Evolutionary conservation across 768 basidiomycete genomes (phyloP).

Genomic region (Saitozyma podzolica): DNA sequence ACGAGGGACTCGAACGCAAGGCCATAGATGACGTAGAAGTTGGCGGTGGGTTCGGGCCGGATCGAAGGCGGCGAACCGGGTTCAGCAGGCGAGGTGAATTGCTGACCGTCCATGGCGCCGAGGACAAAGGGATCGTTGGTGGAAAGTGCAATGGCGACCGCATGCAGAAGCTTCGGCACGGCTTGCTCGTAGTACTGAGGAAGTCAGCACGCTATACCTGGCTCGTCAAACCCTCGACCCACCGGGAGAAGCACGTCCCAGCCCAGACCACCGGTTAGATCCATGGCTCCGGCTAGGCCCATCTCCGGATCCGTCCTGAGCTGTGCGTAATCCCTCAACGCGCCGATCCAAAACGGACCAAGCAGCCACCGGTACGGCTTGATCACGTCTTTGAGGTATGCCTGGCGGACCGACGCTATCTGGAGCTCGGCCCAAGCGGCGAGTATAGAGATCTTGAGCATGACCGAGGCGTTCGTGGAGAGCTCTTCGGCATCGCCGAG

Average conservation of each 20-base stretch:
- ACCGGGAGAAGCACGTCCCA: conserved; percentile 90
- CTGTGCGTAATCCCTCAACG: conserved; percentile 87
- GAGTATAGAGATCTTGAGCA: conserved; percentile 86
- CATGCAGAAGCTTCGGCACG: conserved; percentile 80
- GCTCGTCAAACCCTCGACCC: conserved; percentile 45
- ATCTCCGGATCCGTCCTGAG: conserved; percentile 82
- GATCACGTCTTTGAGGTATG: conserved; percentile 76
- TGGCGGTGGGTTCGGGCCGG: conserved; percentile 51
- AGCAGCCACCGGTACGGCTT: conserved; percentile 74
- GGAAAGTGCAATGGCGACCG: conserved; percentile 78
- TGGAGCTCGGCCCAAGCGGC: conserved; percentile 95
- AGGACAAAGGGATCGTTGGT: conserved; percentile 66
- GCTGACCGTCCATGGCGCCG: conserved; percentile 71
- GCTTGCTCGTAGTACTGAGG: conserved; percentile 79
- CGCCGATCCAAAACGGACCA: conserved; percentile 81
- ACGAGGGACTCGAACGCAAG: conserved; percentile 84
- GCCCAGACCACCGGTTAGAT: conserved; percentile 79
- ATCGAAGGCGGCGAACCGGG: conserved; percentile 12
- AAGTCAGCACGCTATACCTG: not conserved
- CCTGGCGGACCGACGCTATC: conserved; percentile 70
- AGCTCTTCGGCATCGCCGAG: conserved; percentile 83
- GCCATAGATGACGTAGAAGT: conserved; percentile 89
- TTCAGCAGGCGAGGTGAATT: conserved; percentile 22
- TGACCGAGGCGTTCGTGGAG: conserved; percentile 90
- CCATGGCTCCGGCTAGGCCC: conserved; percentile 58